phyloP scores from a whole-genome alignment of 257 asterid genomes.

The Fraxinus excelsior region DNA sequence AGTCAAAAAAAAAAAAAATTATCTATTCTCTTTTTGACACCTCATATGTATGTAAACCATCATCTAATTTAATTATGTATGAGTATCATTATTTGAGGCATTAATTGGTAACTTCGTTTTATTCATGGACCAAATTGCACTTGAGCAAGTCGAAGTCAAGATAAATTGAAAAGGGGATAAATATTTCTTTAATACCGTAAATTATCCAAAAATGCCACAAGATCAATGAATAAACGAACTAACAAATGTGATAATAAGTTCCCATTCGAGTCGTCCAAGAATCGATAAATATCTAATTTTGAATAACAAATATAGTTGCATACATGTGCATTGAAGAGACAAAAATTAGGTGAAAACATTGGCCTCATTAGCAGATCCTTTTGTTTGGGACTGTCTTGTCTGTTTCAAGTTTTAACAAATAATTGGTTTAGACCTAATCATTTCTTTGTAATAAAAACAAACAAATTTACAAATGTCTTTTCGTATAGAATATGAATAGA shows the following conservation, averaged over 20 bases:
- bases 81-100: background rate
- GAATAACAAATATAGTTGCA: background rate
- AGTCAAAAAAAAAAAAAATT: no score
- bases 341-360: slow-evolving; percentile 26
- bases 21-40: no score
- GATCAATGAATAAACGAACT: background rate
- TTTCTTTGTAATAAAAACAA: background rate
- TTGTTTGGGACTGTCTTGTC: slow-evolving; percentile 31
- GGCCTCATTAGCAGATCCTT: background rate
- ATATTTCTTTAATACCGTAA: no score
- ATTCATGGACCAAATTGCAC: background rate
- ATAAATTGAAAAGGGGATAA: background rate
- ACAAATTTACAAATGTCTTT: background rate
- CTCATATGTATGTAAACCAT: no score
- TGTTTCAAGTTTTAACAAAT: slow-evolving; percentile 7
- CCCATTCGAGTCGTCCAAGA: background rate
- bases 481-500: background rate
- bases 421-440: slow-evolving; percentile 1
- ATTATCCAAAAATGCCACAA: background rate
- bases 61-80: no score
- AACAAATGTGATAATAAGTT: background rate
- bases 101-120: background rate
- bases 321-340: slow-evolving; percentile 7
- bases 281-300: background rate
- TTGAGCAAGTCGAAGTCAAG: background rate